Percentiles rank a stretch among this genome's conserved stretches.
These are phyloP conservation scores for Fusarium sp. DNA, from an alignment of 2,329 filamentous ascomycete species.

Conservation along the genomic window DNA sequence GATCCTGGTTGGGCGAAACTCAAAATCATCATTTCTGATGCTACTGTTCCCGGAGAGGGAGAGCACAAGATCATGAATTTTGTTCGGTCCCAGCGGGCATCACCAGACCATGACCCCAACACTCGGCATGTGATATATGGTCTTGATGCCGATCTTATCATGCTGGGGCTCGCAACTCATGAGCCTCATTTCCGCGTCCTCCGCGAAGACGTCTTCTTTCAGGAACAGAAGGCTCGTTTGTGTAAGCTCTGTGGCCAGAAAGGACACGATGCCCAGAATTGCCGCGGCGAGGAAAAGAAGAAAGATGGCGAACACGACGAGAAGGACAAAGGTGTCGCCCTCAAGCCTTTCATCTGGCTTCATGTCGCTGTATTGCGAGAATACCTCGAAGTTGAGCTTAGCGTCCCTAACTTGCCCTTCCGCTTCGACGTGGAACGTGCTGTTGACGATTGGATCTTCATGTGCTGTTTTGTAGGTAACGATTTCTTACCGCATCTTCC, in stretches of 20 bases:
- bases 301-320: conserved; percentile 84
- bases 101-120: conserved; percentile 92
- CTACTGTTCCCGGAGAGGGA: conserved; percentile 95
- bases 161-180: conserved; percentile 96
- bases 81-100: conserved; percentile 89
- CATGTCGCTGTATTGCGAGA: conserved; percentile 92
- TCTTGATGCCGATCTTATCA: conserved; percentile 96
- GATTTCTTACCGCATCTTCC: conserved; percentile 97
- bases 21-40: conserved; percentile 98
- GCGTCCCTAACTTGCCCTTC: conserved; percentile 84
- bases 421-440: conserved; percentile 93
- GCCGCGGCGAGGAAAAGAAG: conserved; percentile 79
- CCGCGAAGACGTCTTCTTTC: conserved; percentile 95
- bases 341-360: conserved; percentile 98
- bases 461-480: conserved; percentile 99
- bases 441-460: conserved; percentile 98
- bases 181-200: conserved; percentile 97
- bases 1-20: conserved; percentile 95
- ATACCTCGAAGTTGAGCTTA: conserved; percentile 90
- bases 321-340: conserved; percentile 73
- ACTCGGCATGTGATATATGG: conserved; percentile 98
- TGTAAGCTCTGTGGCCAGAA: conserved; percentile 93
- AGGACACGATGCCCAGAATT: conserved; percentile 89
- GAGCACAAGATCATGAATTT: conserved; percentile 99
- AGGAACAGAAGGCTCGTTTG: conserved; percentile 81